These are phyloP conservation scores for Candida fluviatilis DNA, from an alignment of 805 yeast genomes.

Conservation along the genomic window DNA sequence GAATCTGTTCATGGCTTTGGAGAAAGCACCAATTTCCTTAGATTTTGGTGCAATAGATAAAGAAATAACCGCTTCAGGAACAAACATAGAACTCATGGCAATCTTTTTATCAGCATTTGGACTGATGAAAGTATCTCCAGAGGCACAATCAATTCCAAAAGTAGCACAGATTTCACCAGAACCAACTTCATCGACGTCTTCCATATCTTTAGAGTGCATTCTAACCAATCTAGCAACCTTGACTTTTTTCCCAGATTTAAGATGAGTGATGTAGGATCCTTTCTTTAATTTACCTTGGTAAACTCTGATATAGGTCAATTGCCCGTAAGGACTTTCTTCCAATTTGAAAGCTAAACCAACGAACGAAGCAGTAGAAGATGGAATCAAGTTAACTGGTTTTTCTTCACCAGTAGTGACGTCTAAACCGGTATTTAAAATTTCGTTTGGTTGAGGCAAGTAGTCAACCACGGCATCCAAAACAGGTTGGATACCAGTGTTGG, in stretches of 20 bases:
- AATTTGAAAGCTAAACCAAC: slow-evolving; percentile 98
- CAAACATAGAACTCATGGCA: slow-evolving; percentile 97
- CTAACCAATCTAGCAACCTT: slow-evolving; percentile 92
- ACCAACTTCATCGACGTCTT: slow-evolving; percentile 90
- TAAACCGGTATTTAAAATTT: slow-evolving; percentile 84
- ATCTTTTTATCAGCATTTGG: slow-evolving; percentile 59
- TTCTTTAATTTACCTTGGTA: slow-evolving; percentile 94
- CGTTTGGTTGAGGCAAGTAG: slow-evolving; percentile 92
- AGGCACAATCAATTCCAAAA: slow-evolving; percentile 97
- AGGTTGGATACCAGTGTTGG: slow-evolving; percentile 93
- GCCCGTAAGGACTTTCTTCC: slow-evolving; percentile 98
- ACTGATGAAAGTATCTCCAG: slow-evolving; percentile 96
- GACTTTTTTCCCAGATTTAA: slow-evolving; percentile 87
- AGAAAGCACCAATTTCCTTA: slow-evolving; percentile 81
- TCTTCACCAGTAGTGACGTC: slow-evolving; percentile 64
- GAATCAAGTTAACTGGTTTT: slow-evolving; percentile 64
- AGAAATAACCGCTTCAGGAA: slow-evolving; percentile 98
- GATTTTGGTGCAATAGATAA: slow-evolving; percentile 84
- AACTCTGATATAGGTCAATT: slow-evolving; percentile 92
- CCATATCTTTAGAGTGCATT: slow-evolving; percentile 99
- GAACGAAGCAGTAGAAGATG: slow-evolving; percentile 73
- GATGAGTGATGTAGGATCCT: slow-evolving; percentile 84
- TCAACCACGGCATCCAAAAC: slow-evolving; percentile 95
- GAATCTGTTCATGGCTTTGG: slow-evolving; percentile 95
- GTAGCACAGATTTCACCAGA: slow-evolving; percentile 99